Evolutionary conservation across 1,284 basidiomycete species (phyloP).

Genomic region (Microbotryum intermedium): DNA sequence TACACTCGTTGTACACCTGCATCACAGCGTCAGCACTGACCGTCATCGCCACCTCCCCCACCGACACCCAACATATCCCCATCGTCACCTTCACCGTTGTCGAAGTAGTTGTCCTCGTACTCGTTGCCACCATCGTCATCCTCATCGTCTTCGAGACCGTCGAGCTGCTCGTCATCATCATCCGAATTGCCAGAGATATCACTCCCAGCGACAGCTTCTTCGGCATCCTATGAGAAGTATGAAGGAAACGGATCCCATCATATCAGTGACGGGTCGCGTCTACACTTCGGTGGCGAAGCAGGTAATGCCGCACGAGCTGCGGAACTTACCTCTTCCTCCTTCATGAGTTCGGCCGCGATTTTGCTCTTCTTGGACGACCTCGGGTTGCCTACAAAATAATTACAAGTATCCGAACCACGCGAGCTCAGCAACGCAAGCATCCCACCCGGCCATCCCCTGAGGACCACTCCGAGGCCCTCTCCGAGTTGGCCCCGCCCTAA

Average conservation of each 20-base stretch:
- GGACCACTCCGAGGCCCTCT: too few species aligned
- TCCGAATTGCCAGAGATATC: neutral
- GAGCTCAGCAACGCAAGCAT: too few species aligned
- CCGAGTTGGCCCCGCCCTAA: too few species aligned
- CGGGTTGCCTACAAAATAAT: too few species aligned
- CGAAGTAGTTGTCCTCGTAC: constrained; percentile 25
- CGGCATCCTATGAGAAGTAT: neutral
- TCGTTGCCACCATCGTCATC: constrained; percentile 6
- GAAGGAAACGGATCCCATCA: too few species aligned
- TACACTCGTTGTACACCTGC: too few species aligned
- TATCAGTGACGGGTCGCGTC: too few species aligned
- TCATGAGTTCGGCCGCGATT: too few species aligned
- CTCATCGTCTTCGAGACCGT: constrained; percentile 1
- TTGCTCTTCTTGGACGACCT: too few species aligned
- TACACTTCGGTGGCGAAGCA: neutral
- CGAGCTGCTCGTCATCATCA: constrained; percentile 15
- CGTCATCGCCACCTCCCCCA: constrained; percentile 21
- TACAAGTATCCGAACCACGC: too few species aligned
- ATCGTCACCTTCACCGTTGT: constrained; percentile 24
- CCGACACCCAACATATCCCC: constrained; percentile 18
- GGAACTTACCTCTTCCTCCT: neutral
- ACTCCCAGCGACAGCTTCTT: neutral
- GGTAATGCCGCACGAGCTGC: too few species aligned
- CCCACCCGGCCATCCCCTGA: too few species aligned
- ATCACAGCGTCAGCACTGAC: constrained; percentile 2